These are phyloP conservation scores for Tillandsia fasciculata DNA, from an alignment of 176 grass and related monocot genomes.

Conservation along the genomic window DNA sequence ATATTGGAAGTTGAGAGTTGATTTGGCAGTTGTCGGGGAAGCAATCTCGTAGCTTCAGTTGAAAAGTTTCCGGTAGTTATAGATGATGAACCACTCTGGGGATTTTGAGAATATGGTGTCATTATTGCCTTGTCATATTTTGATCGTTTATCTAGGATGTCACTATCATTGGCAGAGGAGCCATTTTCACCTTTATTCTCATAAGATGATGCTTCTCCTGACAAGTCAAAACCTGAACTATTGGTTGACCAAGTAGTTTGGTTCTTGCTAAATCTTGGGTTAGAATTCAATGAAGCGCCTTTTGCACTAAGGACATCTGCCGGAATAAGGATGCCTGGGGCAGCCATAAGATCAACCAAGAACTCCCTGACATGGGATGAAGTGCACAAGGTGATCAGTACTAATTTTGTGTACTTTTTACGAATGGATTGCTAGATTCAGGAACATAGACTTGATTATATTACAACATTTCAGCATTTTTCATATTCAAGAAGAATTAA, in stretches of 20 bases:
- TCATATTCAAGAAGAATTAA: conserved; percentile 1
- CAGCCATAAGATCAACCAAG: conserved; percentile 99
- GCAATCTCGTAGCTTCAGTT: conserved; percentile 28
- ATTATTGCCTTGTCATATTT: conserved; percentile 34
- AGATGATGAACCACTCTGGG: conserved; percentile 33
- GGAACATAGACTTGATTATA: not conserved
- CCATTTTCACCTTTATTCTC: conserved; percentile 28
- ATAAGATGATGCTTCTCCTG: conserved; percentile 23
- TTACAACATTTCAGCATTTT: not conserved
- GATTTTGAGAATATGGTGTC: conserved; percentile 27
- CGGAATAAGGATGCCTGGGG: conserved; percentile 88
- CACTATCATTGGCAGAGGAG: conserved; percentile 27
- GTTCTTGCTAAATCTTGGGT: conserved; percentile 33
- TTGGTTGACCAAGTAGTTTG: conserved; percentile 21
- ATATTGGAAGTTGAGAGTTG: conserved; percentile 51
- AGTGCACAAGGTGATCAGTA: conserved; percentile 2
- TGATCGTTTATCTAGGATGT: conserved; percentile 41
- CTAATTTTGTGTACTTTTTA: not conserved
- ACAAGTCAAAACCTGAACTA: conserved; percentile 29
- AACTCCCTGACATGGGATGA: conserved; percentile 59
- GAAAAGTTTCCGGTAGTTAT: conserved; percentile 31
- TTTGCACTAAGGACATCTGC: conserved; percentile 85
- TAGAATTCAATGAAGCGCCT: conserved; percentile 55
- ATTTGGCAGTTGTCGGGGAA: conserved; percentile 36
- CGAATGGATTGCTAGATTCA: not conserved